Base-by-base conservation (phyloP, 2,329 filamentous ascomycete species). In the Xylaria multiplex region DNA sequence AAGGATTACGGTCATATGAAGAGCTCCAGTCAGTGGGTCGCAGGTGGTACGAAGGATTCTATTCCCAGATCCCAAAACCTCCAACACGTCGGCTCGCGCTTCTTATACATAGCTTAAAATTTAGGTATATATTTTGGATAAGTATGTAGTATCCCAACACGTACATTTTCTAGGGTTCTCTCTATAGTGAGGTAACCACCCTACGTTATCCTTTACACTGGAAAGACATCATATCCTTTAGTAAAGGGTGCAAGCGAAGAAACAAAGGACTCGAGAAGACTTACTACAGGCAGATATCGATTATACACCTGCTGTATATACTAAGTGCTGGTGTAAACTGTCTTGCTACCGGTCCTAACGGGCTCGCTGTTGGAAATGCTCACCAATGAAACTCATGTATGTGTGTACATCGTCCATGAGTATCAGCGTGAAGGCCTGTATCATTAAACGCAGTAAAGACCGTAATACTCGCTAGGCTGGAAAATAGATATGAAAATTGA, bases 401-500 rank as follows among this genome's bases (percentile, higher is more conserved):
- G 90, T 88, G 75, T 93, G 90, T 3, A 91, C 91, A 77, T 94
- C 91, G 22, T 89, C 85, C 32, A 83, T 88, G 78, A 93, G 93
- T 6, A 91, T 91, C 75, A 93, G 46, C 19, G 11, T 22, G 22
- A 1, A n/a, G 32, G 13, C 3, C 1, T 35, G 32, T 16, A 22
- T 7, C 19, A 19, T 19, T 19, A 13, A 13, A 30, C 2, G 46
- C 19, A 42, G 13, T 43, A 1, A 59, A 40, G 4, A 8, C 11
- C 11, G 24, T 3, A 6, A 9, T 6, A 55, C 35, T 49, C 43
- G 63, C 64, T 86, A 14, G 91, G 88, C 1, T 94, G 84, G 35
- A 94, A 84, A 68, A 93, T 90, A 72, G 93, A 93, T 70, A 93
- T 92, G 77, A 93, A 93, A 69, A 89, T 92, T 0, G 89, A 88